Percentiles rank a stretch among this genome's conserved stretches.
Conservation (phyloP, 768 basidiomycete species). For the Boletellus ananiceps region DNA sequence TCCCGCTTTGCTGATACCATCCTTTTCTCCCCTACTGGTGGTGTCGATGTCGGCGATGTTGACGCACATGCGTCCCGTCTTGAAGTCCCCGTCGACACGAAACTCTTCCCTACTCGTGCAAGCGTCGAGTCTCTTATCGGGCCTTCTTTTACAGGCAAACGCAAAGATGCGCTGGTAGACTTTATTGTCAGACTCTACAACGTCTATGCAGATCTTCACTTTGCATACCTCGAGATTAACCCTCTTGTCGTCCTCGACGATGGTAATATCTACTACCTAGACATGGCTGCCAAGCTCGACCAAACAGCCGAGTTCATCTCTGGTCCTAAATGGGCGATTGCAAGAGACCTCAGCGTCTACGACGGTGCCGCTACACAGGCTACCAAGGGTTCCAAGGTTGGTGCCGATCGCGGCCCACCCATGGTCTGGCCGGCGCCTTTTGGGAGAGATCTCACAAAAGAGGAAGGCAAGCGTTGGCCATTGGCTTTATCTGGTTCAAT, state of each 20-base stretch:
- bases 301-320: conserved; percentile 98
- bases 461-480: conserved; percentile 48
- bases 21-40: conserved; percentile 98
- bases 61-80: conserved; percentile 95
- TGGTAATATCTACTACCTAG: conserved; percentile 83
- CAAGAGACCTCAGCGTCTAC: conserved; percentile 81
- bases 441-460: conserved; percentile 95
- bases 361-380: conserved; percentile 39
- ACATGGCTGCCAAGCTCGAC: conserved; percentile 99
- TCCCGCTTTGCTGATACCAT: conserved; percentile 92
- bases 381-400: conserved; percentile 46
- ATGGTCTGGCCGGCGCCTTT: conserved; percentile 98
- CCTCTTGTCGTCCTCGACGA: conserved; percentile 92
- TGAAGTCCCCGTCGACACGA: conserved; percentile 63
- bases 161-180: conserved; percentile 90
- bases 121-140: conserved; percentile 74
- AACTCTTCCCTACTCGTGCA: conserved; percentile 77
- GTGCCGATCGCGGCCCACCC: conserved; percentile 92
- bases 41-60: conserved; percentile 98
- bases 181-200: conserved; percentile 94
- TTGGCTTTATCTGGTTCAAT: accelerated
- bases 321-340: conserved; percentile 98
- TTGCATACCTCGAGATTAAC: conserved; percentile 99
- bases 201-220: conserved; percentile 98
- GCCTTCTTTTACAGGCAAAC: conserved; percentile 70